Evolutionary conservation across 2,329 filamentous ascomycete genomes (phyloP).

Genomic region (Endoconidiophora polonica): DNA sequence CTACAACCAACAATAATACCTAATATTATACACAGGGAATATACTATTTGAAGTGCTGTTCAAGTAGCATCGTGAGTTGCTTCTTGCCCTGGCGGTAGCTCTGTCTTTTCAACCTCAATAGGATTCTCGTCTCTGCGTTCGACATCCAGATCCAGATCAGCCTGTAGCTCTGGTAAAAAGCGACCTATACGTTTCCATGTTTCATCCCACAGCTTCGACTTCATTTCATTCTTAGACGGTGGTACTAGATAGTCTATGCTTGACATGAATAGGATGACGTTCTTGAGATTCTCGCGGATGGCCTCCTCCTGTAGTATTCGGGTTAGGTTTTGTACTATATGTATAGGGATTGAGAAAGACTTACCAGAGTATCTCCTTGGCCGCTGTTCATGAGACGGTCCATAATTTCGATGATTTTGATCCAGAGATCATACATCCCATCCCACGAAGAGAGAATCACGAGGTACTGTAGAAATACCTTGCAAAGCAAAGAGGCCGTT

Average conservation of each 20-base stretch:
- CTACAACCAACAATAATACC: background rate
- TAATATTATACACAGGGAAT: no score
- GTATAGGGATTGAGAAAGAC: constrained; percentile 19
- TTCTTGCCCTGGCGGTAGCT: background rate
- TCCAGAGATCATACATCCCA: constrained; percentile 81
- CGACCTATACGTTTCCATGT: constrained; percentile 50
- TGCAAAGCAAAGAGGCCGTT: constrained; percentile 77
- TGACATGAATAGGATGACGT: constrained; percentile 88
- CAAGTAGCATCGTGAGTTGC: background rate
- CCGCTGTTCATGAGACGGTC: constrained; percentile 93
- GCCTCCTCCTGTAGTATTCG: constrained; percentile 57
- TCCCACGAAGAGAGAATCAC: constrained; percentile 72
- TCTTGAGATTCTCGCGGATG: constrained; percentile 88
- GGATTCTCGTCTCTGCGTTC: constrained; percentile 8
- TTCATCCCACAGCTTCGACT: constrained; percentile 42
- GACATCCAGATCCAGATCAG: constrained; percentile 38
- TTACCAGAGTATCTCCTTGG: constrained; percentile 72
- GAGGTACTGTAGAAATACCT: constrained; percentile 88
- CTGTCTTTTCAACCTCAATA: background rate
- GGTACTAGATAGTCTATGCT: constrained; percentile 71
- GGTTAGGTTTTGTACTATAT: background rate
- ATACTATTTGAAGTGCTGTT: background rate
- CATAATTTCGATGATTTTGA: constrained; percentile 83
- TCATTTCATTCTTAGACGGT: constrained; percentile 39
- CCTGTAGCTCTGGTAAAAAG: constrained; percentile 43